Conservation (phyloP, 805 yeast genomes). For the Lachancea quebecensis region DNA sequence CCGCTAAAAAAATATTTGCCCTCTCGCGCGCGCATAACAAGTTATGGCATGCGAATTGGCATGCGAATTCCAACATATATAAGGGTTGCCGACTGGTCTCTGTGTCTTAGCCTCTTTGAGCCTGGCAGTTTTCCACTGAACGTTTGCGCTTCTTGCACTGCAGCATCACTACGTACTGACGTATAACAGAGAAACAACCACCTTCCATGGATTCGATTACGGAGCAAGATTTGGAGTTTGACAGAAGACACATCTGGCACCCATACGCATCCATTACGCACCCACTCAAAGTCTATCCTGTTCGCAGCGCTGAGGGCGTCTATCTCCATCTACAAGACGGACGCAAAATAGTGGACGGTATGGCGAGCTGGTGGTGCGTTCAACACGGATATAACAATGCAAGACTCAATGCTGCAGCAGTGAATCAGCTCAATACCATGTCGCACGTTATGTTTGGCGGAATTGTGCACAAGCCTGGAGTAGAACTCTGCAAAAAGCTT, state of each 20-base stretch:
- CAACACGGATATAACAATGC: conserved; percentile 27
- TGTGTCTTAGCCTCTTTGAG: too few species aligned
- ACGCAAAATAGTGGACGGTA: conserved; percentile 22
- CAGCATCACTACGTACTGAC: too few species aligned
- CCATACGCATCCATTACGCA: conserved; percentile 25
- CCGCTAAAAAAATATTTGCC: too few species aligned
- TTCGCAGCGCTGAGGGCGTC: conserved; percentile 20
- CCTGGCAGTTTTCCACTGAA: too few species aligned
- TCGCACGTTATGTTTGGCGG: conserved; percentile 30
- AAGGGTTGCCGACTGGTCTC: too few species aligned
- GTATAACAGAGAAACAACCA: too few species aligned
- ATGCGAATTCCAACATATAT: too few species aligned
- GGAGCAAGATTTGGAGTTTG: conserved; percentile 7
- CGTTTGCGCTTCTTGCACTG: too few species aligned
- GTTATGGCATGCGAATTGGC: too few species aligned
- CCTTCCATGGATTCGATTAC: neutral
- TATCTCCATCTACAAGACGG: conserved; percentile 13
- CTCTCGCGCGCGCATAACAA: too few species aligned
- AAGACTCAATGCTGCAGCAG: conserved; percentile 26
- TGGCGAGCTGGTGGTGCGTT: conserved; percentile 32
- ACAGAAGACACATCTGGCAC: conserved; percentile 27
- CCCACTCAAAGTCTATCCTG: conserved; percentile 23
- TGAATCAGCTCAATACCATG: conserved; percentile 26
- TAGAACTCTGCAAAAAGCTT: conserved; percentile 25
- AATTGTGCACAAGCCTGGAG: conserved; percentile 28